Evolutionary conservation across 2,329 filamentous ascomycete genomes (phyloP).

Genomic region (Aureobasidium sp.): DNA sequence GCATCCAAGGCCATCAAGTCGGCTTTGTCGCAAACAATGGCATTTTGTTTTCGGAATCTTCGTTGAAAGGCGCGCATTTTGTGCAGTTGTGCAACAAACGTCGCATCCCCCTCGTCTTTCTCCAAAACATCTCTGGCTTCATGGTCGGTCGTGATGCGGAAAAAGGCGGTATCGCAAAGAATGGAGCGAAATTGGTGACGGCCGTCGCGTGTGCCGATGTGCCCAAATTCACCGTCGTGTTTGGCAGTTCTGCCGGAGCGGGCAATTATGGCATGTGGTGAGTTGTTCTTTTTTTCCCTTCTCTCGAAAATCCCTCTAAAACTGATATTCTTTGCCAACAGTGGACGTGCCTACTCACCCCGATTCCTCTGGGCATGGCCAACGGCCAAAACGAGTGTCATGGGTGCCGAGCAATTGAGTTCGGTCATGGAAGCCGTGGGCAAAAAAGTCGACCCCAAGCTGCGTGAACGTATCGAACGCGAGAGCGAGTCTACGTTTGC

Average conservation of each 20-base stretch:
- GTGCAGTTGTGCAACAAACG: conserved; percentile 90
- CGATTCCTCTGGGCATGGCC: conserved; percentile 96
- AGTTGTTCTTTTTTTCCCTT: conserved; percentile 24
- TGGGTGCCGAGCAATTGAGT: conserved; percentile 88
- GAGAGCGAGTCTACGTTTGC: conserved; percentile 89
- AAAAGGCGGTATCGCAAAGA: conserved; percentile 92
- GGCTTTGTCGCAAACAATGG: conserved; percentile 95
- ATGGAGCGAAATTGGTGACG: conserved; percentile 92
- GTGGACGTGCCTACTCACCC: conserved; percentile 85
- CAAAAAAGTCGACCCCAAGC: conserved; percentile 68
- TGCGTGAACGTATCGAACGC: conserved; percentile 77
- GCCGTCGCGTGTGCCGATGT: conserved; percentile 91
- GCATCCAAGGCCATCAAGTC: conserved; percentile 82
- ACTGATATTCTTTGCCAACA: conserved; percentile 24
- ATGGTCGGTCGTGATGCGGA: conserved; percentile 95
- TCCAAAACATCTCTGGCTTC: conserved; percentile 96
- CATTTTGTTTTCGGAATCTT: conserved; percentile 82
- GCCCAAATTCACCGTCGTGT: conserved; percentile 92
- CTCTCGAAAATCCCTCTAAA: not conserved
- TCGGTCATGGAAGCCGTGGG: conserved; percentile 94
- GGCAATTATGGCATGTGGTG: conserved; percentile 97
- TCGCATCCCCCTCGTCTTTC: conserved; percentile 80
- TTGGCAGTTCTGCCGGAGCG: conserved; percentile 87
- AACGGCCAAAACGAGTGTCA: conserved; percentile 90
- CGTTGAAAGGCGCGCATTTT: conserved; percentile 93